Base-by-base conservation (phyloP, 768 basidiomycete species). In the Macrolepiota dolichaula region DNA sequence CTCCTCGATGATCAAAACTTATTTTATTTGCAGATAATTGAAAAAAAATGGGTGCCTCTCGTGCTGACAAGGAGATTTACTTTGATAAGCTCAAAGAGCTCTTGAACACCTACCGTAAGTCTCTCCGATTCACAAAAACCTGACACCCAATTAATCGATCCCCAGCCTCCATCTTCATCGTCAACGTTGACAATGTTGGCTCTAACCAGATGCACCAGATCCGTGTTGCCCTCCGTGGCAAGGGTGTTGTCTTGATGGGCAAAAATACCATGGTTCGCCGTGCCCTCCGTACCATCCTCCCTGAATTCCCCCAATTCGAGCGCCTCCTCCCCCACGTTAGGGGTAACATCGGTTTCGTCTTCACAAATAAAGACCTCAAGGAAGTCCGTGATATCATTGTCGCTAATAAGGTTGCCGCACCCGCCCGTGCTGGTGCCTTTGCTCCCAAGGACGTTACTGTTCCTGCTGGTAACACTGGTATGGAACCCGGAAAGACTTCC, bases 191-290 rank as follows among this genome's bases (percentile, higher is more conserved):
- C 87, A 99, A 98, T 80, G 97, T 99, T 74, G 93, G 95, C 61
- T 98, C 96, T 63, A 97, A 98, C 84, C 97, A 99, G 81, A 96
- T 98, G 91, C 95, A 97, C 72, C 94, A 96, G 76, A 96, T 96
- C 66, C 94, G 92, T 83, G 90, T 88, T 57, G 82, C 96, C 54
- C 94, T 99, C 76, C 94, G 97, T 70, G 94, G 95, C 71, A 94
- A 92, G 76, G 97, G 93, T 81, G 80, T 95, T 63, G 95, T 99
- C 67, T 79, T 99, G 70, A 99, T 99, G 97, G 97, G 97, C 74
- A 99, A 99, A 82, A 99, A 99, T 88, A 99, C 97, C 74, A 98
- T 98, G 96, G 96, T 99, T 70, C 93, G 97, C 81, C 94, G 97
- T 70, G 97, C 95, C 63, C 85, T 99, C 64, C 94, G 97, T 65